Conservation (phyloP, 148 eudicot genomes). For the Arbutus unedo region DNA sequence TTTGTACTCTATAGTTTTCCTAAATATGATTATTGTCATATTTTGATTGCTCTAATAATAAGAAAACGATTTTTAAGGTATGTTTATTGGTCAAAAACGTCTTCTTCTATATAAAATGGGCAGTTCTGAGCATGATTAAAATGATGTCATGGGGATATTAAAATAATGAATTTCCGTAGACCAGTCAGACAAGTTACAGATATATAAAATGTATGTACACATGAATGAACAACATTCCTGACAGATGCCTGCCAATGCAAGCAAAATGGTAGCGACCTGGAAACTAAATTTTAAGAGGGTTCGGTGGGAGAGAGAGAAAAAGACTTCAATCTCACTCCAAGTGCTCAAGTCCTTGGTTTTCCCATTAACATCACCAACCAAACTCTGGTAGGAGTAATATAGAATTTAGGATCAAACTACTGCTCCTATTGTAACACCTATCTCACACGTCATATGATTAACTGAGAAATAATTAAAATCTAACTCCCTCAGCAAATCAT, state of each 20-base stretch:
- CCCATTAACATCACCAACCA: conserved; percentile 14
- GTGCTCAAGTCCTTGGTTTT: conserved; percentile 4
- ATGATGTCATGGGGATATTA: background rate
- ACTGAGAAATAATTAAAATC: background rate
- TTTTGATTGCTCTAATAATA: no score
- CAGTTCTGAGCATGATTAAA: background rate
- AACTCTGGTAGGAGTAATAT: background rate
- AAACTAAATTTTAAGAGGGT: background rate
- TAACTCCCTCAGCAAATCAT: no score
- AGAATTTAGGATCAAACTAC: background rate
- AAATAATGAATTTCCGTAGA: background rate
- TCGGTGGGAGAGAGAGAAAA: conserved; percentile 15
- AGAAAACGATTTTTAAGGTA: no score
- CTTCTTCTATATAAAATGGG: background rate
- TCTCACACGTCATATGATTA: background rate
- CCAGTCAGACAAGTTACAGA: background rate
- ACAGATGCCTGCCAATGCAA: conserved; percentile 15
- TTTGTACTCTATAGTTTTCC: no score
- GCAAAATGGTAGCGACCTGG: conserved; percentile 18
- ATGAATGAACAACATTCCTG: background rate
- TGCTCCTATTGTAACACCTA: background rate
- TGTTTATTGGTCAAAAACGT: background rate
- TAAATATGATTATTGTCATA: no score
- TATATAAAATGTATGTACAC: background rate
- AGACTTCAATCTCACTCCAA: conserved; percentile 29